These are phyloP conservation scores for Podospora sp. DNA, from an alignment of 495 filamentous ascomycete species.

Conservation along the genomic window DNA sequence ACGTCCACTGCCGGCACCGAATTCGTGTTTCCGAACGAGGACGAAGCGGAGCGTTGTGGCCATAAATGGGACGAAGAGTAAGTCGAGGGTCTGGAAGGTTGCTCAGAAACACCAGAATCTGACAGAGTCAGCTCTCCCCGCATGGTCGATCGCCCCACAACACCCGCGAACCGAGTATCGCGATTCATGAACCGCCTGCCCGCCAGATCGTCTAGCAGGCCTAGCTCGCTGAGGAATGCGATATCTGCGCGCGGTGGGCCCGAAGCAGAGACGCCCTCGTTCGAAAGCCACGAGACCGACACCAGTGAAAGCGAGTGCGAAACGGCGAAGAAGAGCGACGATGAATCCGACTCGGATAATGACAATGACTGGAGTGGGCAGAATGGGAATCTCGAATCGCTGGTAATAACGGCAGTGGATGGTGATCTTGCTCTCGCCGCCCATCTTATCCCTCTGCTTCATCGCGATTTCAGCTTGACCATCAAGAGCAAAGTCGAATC, in stretches of 20 bases:
- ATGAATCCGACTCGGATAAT: slow-evolving; percentile 20
- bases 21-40: slow-evolving; percentile 24
- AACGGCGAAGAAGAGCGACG: slow-evolving; percentile 14
- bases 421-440: slow-evolving; percentile 28
- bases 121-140: slow-evolving; percentile 11
- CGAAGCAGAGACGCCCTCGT: neutral
- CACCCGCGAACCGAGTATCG: slow-evolving; percentile 15
- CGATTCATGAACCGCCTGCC: slow-evolving; percentile 17
- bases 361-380: slow-evolving; percentile 35
- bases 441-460: slow-evolving; percentile 29
- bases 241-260: slow-evolving; percentile 17
- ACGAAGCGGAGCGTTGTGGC: slow-evolving; percentile 22
- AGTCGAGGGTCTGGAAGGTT: neutral
- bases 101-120: neutral
- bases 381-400: slow-evolving; percentile 29
- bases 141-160: slow-evolving; percentile 18
- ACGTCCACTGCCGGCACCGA: slow-evolving; percentile 28
- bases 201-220: slow-evolving; percentile 22
- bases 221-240: slow-evolving; percentile 25
- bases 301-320: slow-evolving; percentile 25
- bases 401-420: slow-evolving; percentile 30
- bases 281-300: slow-evolving; percentile 21
- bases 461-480: slow-evolving; percentile 26
- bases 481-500: slow-evolving; percentile 30
- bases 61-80: slow-evolving; percentile 32